Percentiles rank a stretch among this genome's conserved stretches.
These are phyloP conservation scores for Kluyveromyces starmeri DNA, from an alignment of 805 yeast species.

Conservation along the genomic window DNA sequence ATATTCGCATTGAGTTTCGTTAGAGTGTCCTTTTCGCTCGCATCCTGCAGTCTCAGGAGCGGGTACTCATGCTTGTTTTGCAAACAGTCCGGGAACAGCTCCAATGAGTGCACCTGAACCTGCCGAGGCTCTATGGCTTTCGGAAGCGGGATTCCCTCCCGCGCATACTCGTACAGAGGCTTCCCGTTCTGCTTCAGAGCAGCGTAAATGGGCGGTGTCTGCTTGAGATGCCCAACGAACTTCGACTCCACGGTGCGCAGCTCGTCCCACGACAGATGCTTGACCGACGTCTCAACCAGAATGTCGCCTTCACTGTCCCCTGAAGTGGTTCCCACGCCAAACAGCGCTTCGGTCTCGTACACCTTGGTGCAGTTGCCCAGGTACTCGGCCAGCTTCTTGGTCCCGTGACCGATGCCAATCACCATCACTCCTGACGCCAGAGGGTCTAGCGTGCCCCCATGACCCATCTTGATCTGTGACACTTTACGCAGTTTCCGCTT, in stretches of 20 bases:
- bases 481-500: conserved; percentile 43
- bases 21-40: conserved; percentile 19
- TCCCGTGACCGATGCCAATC: conserved; percentile 87
- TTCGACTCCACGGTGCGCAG: conserved; percentile 44
- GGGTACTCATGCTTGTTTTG: conserved; percentile 47
- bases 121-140: conserved; percentile 69
- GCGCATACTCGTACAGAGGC: conserved; percentile 88
- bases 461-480: conserved; percentile 80
- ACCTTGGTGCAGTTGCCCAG: conserved; percentile 67
- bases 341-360: conserved; percentile 74
- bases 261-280: conserved; percentile 47
- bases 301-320: conserved; percentile 90
- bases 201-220: conserved; percentile 91
- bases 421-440: conserved; percentile 91
- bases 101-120: conserved; percentile 49
- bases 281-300: conserved; percentile 45
- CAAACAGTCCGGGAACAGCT: conserved; percentile 42
- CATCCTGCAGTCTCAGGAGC: conserved; percentile 31
- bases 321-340: conserved; percentile 88
- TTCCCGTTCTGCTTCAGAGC: conserved; percentile 93
- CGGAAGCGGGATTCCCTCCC: conserved; percentile 80
- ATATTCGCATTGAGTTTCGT: conserved; percentile 40
- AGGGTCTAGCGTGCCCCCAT: conserved; percentile 97
- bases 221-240: conserved; percentile 74
- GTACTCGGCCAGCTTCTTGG: conserved; percentile 67